Evolutionary conservation across 768 basidiomycete species (phyloP).

Genomic region (Kwoniella mangroviensis): DNA sequence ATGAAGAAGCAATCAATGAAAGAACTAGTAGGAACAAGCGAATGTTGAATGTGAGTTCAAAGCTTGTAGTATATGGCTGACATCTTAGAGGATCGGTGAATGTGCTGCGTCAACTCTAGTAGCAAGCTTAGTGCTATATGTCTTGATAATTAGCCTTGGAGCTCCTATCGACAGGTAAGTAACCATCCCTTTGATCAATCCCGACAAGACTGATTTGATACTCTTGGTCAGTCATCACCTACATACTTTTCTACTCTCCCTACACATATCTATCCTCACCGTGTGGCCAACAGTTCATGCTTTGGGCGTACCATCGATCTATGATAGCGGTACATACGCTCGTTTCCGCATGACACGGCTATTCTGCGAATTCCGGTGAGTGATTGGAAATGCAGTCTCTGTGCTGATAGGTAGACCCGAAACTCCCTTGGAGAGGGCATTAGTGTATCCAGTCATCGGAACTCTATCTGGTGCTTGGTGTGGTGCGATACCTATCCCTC

Average conservation of each 20-base stretch:
- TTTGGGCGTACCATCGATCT: conserved; percentile 67
- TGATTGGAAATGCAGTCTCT: conserved; percentile 59
- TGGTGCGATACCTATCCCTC: conserved; percentile 79
- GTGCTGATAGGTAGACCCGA: conserved; percentile 48
- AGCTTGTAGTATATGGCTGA: not conserved
- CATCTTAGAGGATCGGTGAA: conserved; percentile 25
- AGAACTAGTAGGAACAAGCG: conserved; percentile 15
- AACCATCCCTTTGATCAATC: not conserved
- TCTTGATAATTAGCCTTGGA: conserved; percentile 48
- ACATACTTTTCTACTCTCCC: conserved; percentile 71
- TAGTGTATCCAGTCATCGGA: conserved; percentile 79
- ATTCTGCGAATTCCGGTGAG: conserved; percentile 81
- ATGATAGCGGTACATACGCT: conserved; percentile 61
- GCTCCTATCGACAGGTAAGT: conserved; percentile 61
- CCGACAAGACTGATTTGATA: not conserved
- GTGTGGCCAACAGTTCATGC: conserved; percentile 73
- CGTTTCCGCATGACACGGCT: conserved; percentile 76
- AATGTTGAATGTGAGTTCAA: conserved; percentile 22
- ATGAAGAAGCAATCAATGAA: conserved; percentile 32
- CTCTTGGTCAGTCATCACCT: conserved; percentile 64
- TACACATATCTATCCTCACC: conserved; percentile 70
- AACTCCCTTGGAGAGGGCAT: conserved; percentile 73
- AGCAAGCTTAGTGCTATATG: conserved; percentile 57
- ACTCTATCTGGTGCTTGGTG: conserved; percentile 76
- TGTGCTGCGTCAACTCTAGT: conserved; percentile 42